Conservation (phyloP, 306 rosid genomes). For the Heteromeles arbutifolia region DNA sequence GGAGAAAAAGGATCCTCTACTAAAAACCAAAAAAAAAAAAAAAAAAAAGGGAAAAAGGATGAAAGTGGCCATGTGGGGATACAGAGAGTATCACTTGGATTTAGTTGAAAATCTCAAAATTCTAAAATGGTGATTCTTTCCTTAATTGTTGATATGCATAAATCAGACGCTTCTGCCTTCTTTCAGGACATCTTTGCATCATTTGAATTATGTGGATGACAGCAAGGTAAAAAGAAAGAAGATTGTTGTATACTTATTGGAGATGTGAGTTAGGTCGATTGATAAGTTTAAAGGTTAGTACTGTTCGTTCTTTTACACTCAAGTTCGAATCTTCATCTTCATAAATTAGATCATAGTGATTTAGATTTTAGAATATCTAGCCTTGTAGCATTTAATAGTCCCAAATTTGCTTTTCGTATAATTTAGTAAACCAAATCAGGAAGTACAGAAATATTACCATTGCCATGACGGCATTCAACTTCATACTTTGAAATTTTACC, state of each 20-base stretch:
- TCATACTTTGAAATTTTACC: not conserved
- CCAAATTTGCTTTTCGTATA: not conserved
- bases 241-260: not conserved
- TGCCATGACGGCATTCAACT: slow-evolving; percentile 1
- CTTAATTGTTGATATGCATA: slow-evolving; percentile 9
- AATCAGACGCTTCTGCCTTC: slow-evolving; percentile 1
- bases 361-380: not conserved
- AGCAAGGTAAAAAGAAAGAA: not conserved
- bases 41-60: not conserved
- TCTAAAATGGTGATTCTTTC: slow-evolving; percentile 23
- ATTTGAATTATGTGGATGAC: not conserved
- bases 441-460: not conserved
- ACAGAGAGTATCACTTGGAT: slow-evolving; percentile 17
- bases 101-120: slow-evolving; percentile 18
- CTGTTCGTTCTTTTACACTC: not conserved
- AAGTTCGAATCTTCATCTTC: not conserved
- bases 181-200: not conserved
- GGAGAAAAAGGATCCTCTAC: slow-evolving; percentile 4
- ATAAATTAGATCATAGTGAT: no score
- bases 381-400: not conserved
- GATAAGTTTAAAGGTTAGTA: no score
- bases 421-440: not conserved
- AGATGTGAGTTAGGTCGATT: not conserved
- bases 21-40: not conserved
- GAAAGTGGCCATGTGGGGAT: not conserved